Evolutionary conservation across 306 rosid genomes (phyloP).

Genomic region (Quercus suber): DNA sequence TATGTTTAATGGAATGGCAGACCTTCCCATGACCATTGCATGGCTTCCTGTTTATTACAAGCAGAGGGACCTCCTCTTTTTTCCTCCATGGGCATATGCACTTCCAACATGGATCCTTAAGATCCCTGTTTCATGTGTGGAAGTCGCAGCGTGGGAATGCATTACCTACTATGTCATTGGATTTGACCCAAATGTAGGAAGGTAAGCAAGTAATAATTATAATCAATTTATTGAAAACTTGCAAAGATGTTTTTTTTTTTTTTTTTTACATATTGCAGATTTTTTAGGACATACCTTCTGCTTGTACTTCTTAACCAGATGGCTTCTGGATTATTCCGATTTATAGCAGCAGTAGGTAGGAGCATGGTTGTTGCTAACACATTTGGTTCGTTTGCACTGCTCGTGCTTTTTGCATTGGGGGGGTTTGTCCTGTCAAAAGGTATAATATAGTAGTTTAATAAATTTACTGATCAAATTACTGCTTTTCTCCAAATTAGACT

Average conservation of each 20-base stretch:
- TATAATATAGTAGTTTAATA: constrained; percentile 7
- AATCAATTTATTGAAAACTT: background rate
- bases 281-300: constrained; percentile 50
- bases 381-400: constrained; percentile 51
- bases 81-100: constrained; percentile 46
- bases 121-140: background rate
- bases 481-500: background rate
- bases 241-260: background rate
- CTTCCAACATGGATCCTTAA: constrained; percentile 23
- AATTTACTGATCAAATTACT: background rate
- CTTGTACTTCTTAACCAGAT: constrained; percentile 46
- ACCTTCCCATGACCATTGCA: constrained; percentile 31
- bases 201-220: background rate
- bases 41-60: constrained; percentile 47
- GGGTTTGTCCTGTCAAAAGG: constrained; percentile 75
- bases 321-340: constrained; percentile 62
- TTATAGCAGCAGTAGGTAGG: constrained; percentile 53
- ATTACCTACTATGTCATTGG: background rate
- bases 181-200: background rate
- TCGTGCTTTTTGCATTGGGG: constrained; percentile 41
- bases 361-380: constrained; percentile 51
- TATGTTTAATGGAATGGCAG: constrained; percentile 44
- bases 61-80: constrained; percentile 43
- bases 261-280: constrained; percentile 32
- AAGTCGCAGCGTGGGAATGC: background rate